Base-by-base conservation (phyloP, 768 basidiomycete genomes). In the Amanita molliuscula region DNA sequence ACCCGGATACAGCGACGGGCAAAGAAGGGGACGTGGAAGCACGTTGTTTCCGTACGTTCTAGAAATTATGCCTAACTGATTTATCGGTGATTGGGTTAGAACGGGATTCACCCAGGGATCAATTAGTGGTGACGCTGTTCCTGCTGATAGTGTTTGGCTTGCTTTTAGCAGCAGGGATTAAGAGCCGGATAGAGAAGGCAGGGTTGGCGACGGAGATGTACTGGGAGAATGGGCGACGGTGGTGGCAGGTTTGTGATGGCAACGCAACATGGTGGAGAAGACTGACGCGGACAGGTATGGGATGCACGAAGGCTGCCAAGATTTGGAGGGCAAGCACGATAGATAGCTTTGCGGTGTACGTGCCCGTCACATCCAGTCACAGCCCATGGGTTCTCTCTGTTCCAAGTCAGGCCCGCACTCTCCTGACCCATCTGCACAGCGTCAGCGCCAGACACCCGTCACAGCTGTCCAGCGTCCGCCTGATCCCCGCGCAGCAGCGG, bases 21-120 rank as follows among this genome's bases (percentile, higher is more conserved):
- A 93, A 88, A 62, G 93, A 95, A 65, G 93, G 93, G 37, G 91
- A 95, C 65, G 89, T 96, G 20, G 91, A 94, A 70, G 91, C 92
- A 51, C 74, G 92, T 63, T 96, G 93, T 74, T 95, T 95, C 70
- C 89, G 92, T 95, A 67, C 61, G 91, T 76, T 48, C 34, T 45
- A 44, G 52, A 46, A 50, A 56, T 38, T 49, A 11, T 21, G 52
- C 36, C 43, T 40, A 31, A 33, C 6, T 21, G 13, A 8, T 26
- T 51, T 36, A 36, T 48, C 54, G 51, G 16, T 48, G 16, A 23
- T 26, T 41, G 25, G 51, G 3, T 44, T 66, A 95, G 92, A 94
- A 70, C 80, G 93, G 54, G 92, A 95, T 71, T 93, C 89, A 16
- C 93, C 93, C n/a, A 70, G 92, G 63, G 93, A 96, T 67, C 92